Evolutionary conservation across 768 basidiomycete species (phyloP), one percentile per base, ranked within the genome.

Genomic region (Psilocybe subaeruginosa): DNA sequence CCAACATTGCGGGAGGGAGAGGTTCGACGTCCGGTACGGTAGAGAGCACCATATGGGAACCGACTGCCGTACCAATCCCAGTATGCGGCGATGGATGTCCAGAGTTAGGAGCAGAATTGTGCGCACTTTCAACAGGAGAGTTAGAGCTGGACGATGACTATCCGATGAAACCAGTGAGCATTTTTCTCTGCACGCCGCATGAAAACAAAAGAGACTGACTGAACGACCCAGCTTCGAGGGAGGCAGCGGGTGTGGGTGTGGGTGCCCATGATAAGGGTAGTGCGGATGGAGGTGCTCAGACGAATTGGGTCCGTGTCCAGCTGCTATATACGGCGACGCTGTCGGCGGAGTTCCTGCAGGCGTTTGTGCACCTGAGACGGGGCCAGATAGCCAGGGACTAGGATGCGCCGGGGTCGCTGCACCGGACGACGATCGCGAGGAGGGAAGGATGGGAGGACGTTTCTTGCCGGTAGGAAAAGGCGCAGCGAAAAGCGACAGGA

Each of bases 351-450:
- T 59, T 55, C 73, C 60, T 43, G 60, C 66, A 41, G 76, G 71
- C 2, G 74, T 72, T 58, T 73, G 70, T 6, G 72, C 60, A 0
- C 69, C 68, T 33, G 77, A 72, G 39, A 72, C 70, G 27, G 60
- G 50, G 31, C 41, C 52, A 4, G 58, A 58, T 37, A 54, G 7
- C 29, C 39, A 17, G n/a, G 72, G 71, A 62, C 75, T 68, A 7
- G 73, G 72, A 63, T 75, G 72, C 8, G 81, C 76, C 29, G 83
- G 84, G 58, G 79, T 83, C 4, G 82, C 74, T 2, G 83, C 80
- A 7, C 84, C 85, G 4, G 85, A 85, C 37, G 80, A 77, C 8
- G 82, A 79, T 53, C 77, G 76, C 27, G 82, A 80, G 58, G 65
- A 65, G 56, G 78, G 69, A 45, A 73, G 68, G 41, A 73, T 74